A percentile compares a stretch with the other conserved stretches of the same genome.
Conservation (phyloP, 257 asterid species). For the Solanum tarijense region DNA sequence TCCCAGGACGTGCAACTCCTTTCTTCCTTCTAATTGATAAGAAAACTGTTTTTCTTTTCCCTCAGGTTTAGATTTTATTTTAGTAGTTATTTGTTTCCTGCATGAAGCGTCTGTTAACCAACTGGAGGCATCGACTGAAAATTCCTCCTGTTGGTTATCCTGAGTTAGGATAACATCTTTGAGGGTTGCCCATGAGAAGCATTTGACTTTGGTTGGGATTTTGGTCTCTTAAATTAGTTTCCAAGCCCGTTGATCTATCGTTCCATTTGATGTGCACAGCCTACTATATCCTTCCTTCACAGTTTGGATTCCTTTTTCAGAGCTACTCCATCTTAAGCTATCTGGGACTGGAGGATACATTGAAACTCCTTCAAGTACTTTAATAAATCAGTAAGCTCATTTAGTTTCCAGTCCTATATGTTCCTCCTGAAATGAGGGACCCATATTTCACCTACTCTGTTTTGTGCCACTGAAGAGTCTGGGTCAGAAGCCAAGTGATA, state of each 20-base stretch:
- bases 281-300: background rate
- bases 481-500: background rate
- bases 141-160: background rate
- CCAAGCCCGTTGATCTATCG: background rate
- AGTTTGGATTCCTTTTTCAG: background rate
- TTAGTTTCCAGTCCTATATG: background rate
- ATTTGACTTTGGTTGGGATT: background rate
- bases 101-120: background rate
- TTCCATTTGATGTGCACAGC: background rate
- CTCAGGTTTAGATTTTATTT: background rate
- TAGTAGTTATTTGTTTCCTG: background rate
- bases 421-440: background rate
- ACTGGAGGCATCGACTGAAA: background rate
- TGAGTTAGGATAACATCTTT: background rate
- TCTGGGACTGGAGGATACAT: background rate
- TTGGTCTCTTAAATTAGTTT: background rate
- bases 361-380: background rate
- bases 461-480: background rate
- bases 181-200: background rate
- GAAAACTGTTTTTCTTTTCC: background rate
- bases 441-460: background rate
- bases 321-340: background rate
- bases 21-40: background rate
- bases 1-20: background rate
- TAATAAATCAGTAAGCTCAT: background rate